phyloP scores from a whole-genome alignment of 805 yeast species.

The Barnettozyma wickerhamii region DNA sequence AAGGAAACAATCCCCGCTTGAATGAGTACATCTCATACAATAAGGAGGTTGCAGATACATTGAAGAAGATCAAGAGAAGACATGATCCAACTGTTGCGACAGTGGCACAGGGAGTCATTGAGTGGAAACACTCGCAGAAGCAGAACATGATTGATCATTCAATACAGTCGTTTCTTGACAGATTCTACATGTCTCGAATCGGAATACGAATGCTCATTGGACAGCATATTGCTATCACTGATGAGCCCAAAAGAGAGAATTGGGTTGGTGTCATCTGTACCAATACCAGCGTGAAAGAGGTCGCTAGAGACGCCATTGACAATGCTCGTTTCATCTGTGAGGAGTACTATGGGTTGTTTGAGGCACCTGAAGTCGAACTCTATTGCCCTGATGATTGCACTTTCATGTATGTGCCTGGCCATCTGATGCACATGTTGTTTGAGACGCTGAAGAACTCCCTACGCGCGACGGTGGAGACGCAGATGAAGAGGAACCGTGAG shows the following conservation, averaged over 20 bases:
- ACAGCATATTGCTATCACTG: slow-evolving; percentile 83
- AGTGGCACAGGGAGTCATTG: slow-evolving; percentile 87
- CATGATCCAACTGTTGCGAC: slow-evolving; percentile 94
- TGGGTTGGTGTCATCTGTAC: slow-evolving; percentile 90
- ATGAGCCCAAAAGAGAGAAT: slow-evolving; percentile 57
- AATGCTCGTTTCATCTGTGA: slow-evolving; percentile 89
- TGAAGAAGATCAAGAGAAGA: slow-evolving; percentile 69
- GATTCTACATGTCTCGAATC: slow-evolving; percentile 85
- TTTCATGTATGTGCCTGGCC: slow-evolving; percentile 93
- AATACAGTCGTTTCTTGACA: slow-evolving; percentile 76
- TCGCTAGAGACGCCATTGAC: slow-evolving; percentile 84
- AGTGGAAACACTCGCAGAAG: slow-evolving; percentile 63
- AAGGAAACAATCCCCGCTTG: slow-evolving; percentile 24
- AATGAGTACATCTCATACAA: slow-evolving; percentile 71
- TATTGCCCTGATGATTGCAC: slow-evolving; percentile 62
- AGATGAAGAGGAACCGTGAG: slow-evolving; percentile 50
- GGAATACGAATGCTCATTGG: slow-evolving; percentile 93
- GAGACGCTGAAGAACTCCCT: slow-evolving; percentile 84
- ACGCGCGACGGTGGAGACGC: slow-evolving; percentile 84
- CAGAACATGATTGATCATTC: slow-evolving; percentile 58
- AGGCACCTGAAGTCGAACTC: slow-evolving; percentile 78
- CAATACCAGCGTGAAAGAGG: slow-evolving; percentile 75
- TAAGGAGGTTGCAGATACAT: slow-evolving; percentile 56
- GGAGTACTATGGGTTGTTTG: slow-evolving; percentile 82
- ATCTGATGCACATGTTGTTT: slow-evolving; percentile 84